phyloP scores from a whole-genome alignment of 305 asterid genomes.

The Petunia hybrid region DNA sequence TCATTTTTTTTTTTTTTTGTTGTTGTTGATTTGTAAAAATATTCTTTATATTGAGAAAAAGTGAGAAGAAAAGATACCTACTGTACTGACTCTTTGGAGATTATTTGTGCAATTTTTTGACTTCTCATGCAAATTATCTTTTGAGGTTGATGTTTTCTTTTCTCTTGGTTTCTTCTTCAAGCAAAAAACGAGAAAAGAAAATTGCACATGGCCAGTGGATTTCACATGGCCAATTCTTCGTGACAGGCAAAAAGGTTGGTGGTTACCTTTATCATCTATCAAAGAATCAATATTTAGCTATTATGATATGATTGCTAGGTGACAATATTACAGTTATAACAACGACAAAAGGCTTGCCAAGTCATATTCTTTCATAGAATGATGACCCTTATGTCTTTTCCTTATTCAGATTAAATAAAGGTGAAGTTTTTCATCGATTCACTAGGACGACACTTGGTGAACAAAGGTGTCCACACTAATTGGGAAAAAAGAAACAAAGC shows the following conservation, averaged over 20 bases:
- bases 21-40: neutral
- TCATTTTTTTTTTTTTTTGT: neutral
- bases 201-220: neutral
- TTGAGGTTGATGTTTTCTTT: neutral
- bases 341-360: neutral
- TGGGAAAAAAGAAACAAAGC: neutral
- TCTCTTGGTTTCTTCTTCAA: neutral
- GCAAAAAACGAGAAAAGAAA: neutral
- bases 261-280: too few species aligned
- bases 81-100: neutral
- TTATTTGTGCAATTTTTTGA: constrained; percentile 3
- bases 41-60: neutral
- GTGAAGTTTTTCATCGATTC: neutral
- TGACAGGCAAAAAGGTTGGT: constrained; percentile 12
- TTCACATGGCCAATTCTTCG: constrained; percentile 18
- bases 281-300: neutral
- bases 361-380: neutral
- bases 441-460: constrained; percentile 3
- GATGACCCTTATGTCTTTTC: neutral
- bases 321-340: constrained; percentile 22
- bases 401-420: neutral
- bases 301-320: neutral
- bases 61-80: neutral
- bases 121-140: neutral
- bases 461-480: neutral